Evolutionary conservation across 1,284 basidiomycete genomes (phyloP).

Genomic region (Irpex sp.): DNA sequence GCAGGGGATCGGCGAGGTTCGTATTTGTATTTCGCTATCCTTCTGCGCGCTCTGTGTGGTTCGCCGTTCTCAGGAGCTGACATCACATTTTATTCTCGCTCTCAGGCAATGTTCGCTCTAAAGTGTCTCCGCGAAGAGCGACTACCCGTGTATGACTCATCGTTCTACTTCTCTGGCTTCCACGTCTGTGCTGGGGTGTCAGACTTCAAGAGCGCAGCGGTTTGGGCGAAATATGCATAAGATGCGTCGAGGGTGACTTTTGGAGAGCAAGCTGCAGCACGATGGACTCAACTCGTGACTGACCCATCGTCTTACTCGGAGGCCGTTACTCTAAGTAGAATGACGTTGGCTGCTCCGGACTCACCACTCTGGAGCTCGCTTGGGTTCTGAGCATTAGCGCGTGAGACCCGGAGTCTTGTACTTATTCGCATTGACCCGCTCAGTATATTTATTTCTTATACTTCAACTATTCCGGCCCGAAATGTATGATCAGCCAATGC

Average conservation of each 20-base stretch:
- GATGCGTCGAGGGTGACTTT: constrained; percentile 6
- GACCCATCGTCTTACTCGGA: constrained; percentile 6
- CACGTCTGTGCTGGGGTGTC: constrained; percentile 11
- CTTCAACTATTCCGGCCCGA: too few species aligned
- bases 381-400: background rate
- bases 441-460: too few species aligned
- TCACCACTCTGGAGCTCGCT: constrained; percentile 2
- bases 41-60: background rate
- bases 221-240: constrained; percentile 9
- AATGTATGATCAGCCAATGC: too few species aligned
- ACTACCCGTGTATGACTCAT: constrained; percentile 9
- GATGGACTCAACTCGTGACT: background rate
- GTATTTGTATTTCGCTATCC: background rate
- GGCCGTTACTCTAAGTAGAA: constrained; percentile 1
- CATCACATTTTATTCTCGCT: background rate
- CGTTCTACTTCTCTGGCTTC: constrained; percentile 15
- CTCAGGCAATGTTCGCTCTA: constrained; percentile 10
- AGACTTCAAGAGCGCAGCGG: constrained; percentile 10
- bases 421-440: too few species aligned
- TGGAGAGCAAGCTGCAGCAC: constrained; percentile 1
- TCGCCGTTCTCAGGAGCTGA: background rate
- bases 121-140: constrained; percentile 13
- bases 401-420: too few species aligned
- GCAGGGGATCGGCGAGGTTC: constrained; percentile 12
- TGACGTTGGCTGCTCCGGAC: constrained; percentile 9